Base-by-base conservation (phyloP, 202 grass and related monocot species). In the Digitaria exilis region DNA sequence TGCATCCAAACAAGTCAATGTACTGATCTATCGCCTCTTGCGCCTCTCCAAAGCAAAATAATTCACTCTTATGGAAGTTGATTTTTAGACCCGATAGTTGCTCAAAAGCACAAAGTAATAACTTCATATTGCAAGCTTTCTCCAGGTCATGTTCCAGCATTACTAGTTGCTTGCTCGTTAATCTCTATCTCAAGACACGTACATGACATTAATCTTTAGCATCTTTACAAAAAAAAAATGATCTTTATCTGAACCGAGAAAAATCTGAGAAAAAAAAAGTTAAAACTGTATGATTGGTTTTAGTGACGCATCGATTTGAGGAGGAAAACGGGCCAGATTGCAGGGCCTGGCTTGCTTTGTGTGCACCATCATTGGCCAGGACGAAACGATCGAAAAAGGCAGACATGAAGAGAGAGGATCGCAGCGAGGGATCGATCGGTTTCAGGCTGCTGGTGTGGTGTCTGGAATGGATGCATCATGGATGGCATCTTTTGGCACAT, bases 331-430 rank as follows among this genome's bases (percentile, higher is more conserved):
- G 52, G 0, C 5, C 24, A 34, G 31, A 46, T 49, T 55, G 71
- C 54, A 81, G 39, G 68, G 25, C 54, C 17, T 61, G 70, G 4
- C 17, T 39, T 64, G 17, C 56, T 65, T 85, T 73, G 28, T 24
- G 10, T 65, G 76, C 39, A 80, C 15, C 76, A 80, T 86, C 67
- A 79, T 73, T 50, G 59, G 25, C 22, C 56, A 32, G 21, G 45
- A 30, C 25, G 44, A 30, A 71, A 71, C 26, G 68, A 71, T 28
- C 68, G 68, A 76, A 63, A 39, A 65, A 44, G 71, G 35, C 17
- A 45, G 61, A 22, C 24, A 74, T 5, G 65, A 46, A 78, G 34
- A 78, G 79, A 71, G 32, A 43, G 35, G 41, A 55, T 25, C 61
- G 73, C 55, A 69, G 73, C 43, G 67, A 46, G 22, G 6, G 41